Percentiles rank a stretch among this genome's conserved stretches.
Evolutionary conservation across 208 protist species (phyloP).

Genomic region (Leishmania major): DNA sequence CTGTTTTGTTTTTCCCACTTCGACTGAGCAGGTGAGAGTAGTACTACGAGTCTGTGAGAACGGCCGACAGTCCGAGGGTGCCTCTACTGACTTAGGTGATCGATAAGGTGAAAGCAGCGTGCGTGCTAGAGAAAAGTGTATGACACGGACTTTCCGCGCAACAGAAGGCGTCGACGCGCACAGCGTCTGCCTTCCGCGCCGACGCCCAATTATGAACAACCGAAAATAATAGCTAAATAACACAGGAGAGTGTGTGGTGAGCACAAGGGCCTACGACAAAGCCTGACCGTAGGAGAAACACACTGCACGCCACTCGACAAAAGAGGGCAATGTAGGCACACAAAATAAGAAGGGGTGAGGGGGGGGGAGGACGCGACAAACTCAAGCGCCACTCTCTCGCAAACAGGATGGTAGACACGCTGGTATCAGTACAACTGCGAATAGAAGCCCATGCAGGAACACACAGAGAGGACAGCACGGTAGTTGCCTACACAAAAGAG

Average conservation of each 20-base stretch:
- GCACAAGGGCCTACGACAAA: neutral
- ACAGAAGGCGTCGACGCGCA: neutral
- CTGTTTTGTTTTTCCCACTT: neutral
- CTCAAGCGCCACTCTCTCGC: neutral
- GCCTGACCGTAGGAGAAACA: neutral
- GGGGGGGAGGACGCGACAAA: neutral
- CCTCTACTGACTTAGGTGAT: neutral
- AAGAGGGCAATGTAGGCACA: neutral
- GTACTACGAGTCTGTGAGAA: neutral
- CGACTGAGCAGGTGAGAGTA: neutral
- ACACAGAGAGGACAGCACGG: neutral
- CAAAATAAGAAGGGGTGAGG: neutral
- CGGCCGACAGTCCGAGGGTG: neutral
- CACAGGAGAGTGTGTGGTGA: neutral
- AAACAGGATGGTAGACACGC: neutral
- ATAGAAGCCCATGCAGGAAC: neutral
- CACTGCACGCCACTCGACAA: neutral
- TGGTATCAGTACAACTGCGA: neutral
- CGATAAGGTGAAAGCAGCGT: neutral
- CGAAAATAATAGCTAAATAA: neutral
- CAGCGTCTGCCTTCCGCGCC: neutral
- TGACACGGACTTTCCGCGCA: neutral
- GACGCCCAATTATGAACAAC: neutral
- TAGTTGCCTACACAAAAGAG: neutral
- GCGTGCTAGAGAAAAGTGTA: neutral